phyloP scores from a whole-genome alignment of 208 protist species.

The Trypanosomatidae sp. region DNA sequence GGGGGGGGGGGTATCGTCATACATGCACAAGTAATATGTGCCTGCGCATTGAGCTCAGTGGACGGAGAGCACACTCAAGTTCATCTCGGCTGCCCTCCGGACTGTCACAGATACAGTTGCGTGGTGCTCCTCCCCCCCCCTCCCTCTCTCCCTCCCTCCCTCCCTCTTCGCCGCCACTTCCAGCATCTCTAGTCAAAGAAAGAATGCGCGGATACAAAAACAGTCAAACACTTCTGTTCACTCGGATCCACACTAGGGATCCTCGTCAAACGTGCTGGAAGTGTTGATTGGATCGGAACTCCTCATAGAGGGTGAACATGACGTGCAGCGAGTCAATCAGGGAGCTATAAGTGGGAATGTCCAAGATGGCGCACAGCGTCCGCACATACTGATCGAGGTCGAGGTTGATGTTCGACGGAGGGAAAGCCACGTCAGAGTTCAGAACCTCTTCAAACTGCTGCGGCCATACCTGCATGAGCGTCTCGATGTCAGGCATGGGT shows the following conservation, averaged over 20 bases:
- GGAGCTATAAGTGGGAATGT: slow-evolving; percentile 97
- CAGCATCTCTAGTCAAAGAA: neutral
- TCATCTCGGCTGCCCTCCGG: too few relatives aligned
- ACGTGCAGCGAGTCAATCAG: slow-evolving; percentile 98
- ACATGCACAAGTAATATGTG: neutral
- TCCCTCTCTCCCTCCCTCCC: too few relatives aligned
- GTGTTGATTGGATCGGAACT: slow-evolving; percentile 95
- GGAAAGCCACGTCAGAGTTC: slow-evolving; percentile 88
- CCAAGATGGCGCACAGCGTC: slow-evolving; percentile 94
- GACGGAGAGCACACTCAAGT: neutral
- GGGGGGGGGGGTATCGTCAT: neutral
- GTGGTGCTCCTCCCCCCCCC: neutral
- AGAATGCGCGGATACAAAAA: too few relatives aligned
- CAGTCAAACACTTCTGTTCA: neutral
- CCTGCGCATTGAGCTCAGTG: neutral
- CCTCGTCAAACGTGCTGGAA: slow-evolving; percentile 78
- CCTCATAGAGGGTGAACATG: slow-evolving; percentile 97
- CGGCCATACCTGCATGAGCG: slow-evolving; percentile 96
- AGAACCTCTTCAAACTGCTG: slow-evolving; percentile 94
- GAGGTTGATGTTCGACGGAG: slow-evolving; percentile 90
- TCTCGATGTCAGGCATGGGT: slow-evolving; percentile 97
- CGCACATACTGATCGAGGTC: slow-evolving; percentile 95
- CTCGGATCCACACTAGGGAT: neutral
- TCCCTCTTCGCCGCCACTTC: neutral
- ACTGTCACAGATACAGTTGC: neutral